A percentile compares a stretch with the other conserved stretches of the same genome.
Conservation (phyloP, 345 rosid genomes). For the Bruguiera sexangula region DNA sequence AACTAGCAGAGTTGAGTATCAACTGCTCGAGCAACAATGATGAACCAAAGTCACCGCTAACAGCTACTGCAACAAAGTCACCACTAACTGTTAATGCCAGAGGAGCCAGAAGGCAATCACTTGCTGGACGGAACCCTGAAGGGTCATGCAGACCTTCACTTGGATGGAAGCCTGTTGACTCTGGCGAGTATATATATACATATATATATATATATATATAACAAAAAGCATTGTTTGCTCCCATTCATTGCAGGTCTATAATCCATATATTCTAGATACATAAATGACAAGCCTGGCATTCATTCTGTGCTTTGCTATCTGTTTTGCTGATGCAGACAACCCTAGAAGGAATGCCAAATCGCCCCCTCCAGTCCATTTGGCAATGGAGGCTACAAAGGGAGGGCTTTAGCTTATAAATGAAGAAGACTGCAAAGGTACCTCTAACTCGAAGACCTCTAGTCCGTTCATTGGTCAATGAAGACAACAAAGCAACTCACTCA, state of each 20-base stretch:
- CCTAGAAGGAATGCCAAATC: constrained; percentile 51
- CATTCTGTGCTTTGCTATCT: neutral
- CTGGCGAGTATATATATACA: constrained; percentile 31
- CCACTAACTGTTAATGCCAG: constrained; percentile 45
- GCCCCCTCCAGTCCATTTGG: constrained; percentile 53
- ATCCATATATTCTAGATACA: neutral
- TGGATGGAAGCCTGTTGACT: constrained; percentile 57
- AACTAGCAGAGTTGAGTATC: constrained; percentile 41
- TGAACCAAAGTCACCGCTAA: no score
- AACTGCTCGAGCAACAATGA: constrained; percentile 15
- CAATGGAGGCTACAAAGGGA: constrained; percentile 35
- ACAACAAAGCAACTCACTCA: neutral
- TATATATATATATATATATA: neutral
- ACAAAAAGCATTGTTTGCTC: neutral
- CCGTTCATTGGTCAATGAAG: neutral
- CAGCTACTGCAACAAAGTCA: constrained; percentile 32
- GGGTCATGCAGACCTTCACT: constrained; percentile 69
- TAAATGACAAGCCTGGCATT: neutral
- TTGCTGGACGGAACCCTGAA: constrained; percentile 51
- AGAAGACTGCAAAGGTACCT: neutral
- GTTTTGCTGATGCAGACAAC: constrained; percentile 32
- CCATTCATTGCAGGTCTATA: neutral
- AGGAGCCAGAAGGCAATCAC: constrained; percentile 65
- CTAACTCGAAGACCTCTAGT: constrained; percentile 32
- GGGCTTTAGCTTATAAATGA: constrained; percentile 35